Conservation (phyloP, 768 basidiomycete genomes). For the Serpula lacrymans region DNA sequence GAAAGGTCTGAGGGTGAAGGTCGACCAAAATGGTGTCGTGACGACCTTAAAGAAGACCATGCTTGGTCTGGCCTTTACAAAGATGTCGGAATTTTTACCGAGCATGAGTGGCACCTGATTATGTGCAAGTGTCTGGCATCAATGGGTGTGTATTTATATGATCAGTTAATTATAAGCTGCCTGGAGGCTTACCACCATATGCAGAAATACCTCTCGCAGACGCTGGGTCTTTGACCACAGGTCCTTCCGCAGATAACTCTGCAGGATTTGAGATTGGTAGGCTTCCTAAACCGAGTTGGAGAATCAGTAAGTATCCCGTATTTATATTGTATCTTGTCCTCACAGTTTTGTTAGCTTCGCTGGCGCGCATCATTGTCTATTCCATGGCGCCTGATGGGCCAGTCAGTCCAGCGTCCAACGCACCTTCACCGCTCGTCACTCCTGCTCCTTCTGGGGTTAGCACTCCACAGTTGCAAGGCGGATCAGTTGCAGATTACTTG, state of each 20-base stretch:
- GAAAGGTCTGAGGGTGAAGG: constrained; percentile 59
- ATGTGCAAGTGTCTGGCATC: constrained; percentile 88
- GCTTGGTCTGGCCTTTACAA: constrained; percentile 51
- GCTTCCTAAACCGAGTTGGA: constrained; percentile 69
- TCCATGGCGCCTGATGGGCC: constrained; percentile 74
- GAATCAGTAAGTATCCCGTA: too few relatives aligned
- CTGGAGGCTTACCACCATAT: constrained; percentile 4
- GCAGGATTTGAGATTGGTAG: constrained; percentile 72
- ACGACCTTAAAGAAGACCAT: constrained; percentile 35
- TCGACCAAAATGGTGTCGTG: constrained; percentile 51
- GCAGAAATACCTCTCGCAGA: constrained; percentile 72
- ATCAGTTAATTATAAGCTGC: background rate
- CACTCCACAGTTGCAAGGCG: constrained; percentile 47
- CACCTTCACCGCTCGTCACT: constrained; percentile 71
- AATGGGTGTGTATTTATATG: constrained; percentile 54
- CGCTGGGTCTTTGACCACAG: constrained; percentile 70
- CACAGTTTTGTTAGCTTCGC: constrained; percentile 47
- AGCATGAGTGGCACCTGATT: constrained; percentile 78
- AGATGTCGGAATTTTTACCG: constrained; percentile 77
- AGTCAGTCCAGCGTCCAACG: constrained; percentile 54
- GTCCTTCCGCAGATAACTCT: constrained; percentile 69
- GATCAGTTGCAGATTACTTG: constrained; percentile 52
- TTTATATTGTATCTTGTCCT: constrained; percentile 5
- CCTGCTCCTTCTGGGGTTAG: constrained; percentile 61
- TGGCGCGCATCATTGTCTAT: constrained; percentile 85